Evolutionary conservation across 495 filamentous ascomycete genomes (phyloP).

Genomic region (Tuber borchii): DNA sequence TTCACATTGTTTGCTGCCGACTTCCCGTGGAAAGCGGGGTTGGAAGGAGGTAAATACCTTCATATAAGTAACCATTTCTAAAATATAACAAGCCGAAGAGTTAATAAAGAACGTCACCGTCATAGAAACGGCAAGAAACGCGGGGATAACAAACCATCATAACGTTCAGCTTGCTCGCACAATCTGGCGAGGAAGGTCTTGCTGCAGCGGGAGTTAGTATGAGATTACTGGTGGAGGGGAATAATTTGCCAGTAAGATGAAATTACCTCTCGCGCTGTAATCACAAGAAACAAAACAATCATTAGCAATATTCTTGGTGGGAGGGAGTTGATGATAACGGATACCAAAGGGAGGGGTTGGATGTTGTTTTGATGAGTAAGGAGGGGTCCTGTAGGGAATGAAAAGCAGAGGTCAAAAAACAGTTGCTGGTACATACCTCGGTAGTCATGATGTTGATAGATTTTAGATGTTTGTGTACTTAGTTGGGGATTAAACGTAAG

Average conservation of each 20-base stretch:
- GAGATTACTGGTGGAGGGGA: constrained; percentile 11
- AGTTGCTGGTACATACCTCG: constrained; percentile 52
- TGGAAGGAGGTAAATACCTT: constrained; percentile 57
- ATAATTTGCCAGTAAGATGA: neutral
- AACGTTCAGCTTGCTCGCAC: constrained; percentile 99
- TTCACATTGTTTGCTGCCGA: neutral
- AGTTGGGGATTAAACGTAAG: constrained; percentile 12
- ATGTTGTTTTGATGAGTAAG: constrained; percentile 32
- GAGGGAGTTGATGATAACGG: constrained; percentile 14
- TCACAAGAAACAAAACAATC: constrained; percentile 27
- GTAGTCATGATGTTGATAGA: constrained; percentile 53
- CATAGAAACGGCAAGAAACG: neutral
- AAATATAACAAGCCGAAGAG: constrained; percentile 29
- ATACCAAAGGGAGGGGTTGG: constrained; percentile 44
- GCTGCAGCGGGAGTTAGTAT: constrained; percentile 52
- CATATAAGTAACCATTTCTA: constrained; percentile 99
- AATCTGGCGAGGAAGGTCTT: constrained; percentile 99
- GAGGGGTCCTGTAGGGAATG: constrained; percentile 42
- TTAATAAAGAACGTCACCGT: constrained; percentile 40
- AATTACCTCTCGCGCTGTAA: constrained; percentile 77
- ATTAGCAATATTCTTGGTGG: constrained; percentile 45
- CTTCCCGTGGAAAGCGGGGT: constrained; percentile 20
- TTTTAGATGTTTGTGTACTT: constrained; percentile 33
- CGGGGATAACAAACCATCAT: constrained; percentile 68
- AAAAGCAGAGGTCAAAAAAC: constrained; percentile 39